Evolutionary conservation across 345 rosid species (phyloP).

Genomic region (Corchorus olitorius): DNA sequence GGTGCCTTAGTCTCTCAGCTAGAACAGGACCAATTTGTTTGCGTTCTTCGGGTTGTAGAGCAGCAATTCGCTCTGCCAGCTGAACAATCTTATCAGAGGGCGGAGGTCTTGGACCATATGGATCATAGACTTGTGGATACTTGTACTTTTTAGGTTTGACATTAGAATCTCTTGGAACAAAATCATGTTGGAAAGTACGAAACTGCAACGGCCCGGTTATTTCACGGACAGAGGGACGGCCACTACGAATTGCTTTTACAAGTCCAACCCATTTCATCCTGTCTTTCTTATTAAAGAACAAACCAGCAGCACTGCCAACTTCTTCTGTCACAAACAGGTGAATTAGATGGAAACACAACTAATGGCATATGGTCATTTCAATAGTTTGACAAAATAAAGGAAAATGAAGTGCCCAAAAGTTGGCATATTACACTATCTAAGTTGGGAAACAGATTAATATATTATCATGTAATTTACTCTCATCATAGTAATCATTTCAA

Average conservation of each 20-base stretch:
- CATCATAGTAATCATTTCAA: background rate
- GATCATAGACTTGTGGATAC: too few relatives aligned
- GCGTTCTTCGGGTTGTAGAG: conserved; percentile 42
- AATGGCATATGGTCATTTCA: background rate
- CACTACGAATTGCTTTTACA: conserved; percentile 19
- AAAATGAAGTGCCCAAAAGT: too few relatives aligned
- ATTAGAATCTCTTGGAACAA: conserved; percentile 52
- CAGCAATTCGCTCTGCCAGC: conserved; percentile 58
- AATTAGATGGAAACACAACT: background rate
- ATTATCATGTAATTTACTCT: background rate
- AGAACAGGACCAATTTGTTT: conserved; percentile 41
- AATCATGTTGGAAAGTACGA: conserved; percentile 55
- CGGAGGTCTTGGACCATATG: conserved; percentile 61
- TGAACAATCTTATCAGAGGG: conserved; percentile 51
- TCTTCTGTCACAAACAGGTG: background rate
- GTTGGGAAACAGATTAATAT: background rate
- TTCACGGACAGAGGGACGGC: conserved; percentile 20
- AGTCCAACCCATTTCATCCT: conserved; percentile 37
- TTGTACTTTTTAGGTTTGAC: conserved; percentile 46
- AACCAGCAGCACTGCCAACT: background rate
- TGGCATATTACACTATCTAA: background rate
- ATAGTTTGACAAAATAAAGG: background rate
- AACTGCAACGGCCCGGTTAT: conserved; percentile 41
- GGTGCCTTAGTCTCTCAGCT: conserved; percentile 30
- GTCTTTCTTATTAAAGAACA: background rate